A percentile compares a stretch with the other conserved stretches of the same genome.
Evolutionary conservation across 352 stramenopile genomes (phyloP).

Genomic region (Pythium sukuiense): DNA sequence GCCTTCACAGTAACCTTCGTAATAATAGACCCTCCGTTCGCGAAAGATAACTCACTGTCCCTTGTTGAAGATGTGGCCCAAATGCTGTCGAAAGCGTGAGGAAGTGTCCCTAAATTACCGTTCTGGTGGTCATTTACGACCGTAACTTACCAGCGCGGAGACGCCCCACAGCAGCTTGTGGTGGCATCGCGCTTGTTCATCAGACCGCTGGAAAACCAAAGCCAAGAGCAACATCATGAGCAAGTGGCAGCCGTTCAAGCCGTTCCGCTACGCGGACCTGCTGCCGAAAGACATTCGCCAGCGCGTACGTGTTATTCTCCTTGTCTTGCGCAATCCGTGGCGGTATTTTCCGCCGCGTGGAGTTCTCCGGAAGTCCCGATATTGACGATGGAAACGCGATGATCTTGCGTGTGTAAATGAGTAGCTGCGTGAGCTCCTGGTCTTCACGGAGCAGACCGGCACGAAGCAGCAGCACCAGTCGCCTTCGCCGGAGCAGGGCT

Average conservation of each 20-base stretch:
- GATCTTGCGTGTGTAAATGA: not conserved
- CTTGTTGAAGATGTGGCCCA: not conserved
- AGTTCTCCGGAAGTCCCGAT: not conserved
- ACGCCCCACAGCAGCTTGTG: constrained; percentile 14
- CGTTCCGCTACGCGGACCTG: constrained; percentile 75
- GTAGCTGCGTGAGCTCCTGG: constrained; percentile 76
- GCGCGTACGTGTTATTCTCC: constrained; percentile 36
- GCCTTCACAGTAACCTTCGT: constrained; percentile 9
- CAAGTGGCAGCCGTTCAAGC: constrained; percentile 85
- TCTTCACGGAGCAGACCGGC: constrained; percentile 80
- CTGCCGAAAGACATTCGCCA: constrained; percentile 66
- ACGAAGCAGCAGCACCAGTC: constrained; percentile 74
- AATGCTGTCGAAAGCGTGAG: not conserved
- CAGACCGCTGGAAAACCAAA: constrained; percentile 18
- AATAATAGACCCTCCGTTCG: constrained; percentile 25
- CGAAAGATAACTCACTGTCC: constrained; percentile 16
- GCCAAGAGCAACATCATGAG: constrained; percentile 43
- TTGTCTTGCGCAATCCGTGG: not conserved
- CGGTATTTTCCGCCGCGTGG: not conserved
- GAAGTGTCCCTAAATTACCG: constrained; percentile 19
- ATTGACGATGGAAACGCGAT: not conserved
- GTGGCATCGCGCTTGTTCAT: constrained; percentile 19
- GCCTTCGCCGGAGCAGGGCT: constrained; percentile 58
- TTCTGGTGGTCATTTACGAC: constrained; percentile 27
- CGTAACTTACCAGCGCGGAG: constrained; percentile 9